Base-by-base conservation (phyloP, 164 flowering plant species). In the Buxus sempervirens region DNA sequence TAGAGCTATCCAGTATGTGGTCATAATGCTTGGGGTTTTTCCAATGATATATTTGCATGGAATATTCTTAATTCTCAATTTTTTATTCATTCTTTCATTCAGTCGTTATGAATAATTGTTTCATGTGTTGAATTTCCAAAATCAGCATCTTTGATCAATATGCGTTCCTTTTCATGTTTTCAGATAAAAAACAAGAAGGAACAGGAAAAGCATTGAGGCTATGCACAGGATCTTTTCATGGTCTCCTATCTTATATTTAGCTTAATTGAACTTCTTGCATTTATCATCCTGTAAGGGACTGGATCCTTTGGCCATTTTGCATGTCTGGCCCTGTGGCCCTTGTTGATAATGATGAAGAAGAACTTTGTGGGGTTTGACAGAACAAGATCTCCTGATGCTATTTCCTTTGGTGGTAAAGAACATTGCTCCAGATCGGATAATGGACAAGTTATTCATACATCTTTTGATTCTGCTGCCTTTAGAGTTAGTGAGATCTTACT, bases 281-380 rank as follows among this genome's bases (percentile, higher is more conserved):
- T 68, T 63, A 23, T 72, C 58, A 51, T 42, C 51, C 63, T 48
- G 38, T 63, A 66, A 75, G 77, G 68, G 76, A 45, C 63, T 75
- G 81, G 66, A 74, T 51, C 59, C 64, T 75, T 72, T 63, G 59
- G 72, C 61, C 78, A 83, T 82, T 90, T 75, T 90, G 97, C 98
- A 95, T 95, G 99, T 95, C 99, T 88, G 90, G 81, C 79, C 81
- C 80, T 54, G 91, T 74, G 90, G 93, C 80, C 79, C 77, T 75
- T 70, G 85, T 45, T 69, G 82, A 68, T 69, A 77, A 79, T 59
- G 82, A 66, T 70, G 81, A 74, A 70, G 76, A 78, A 75, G 74
- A 76, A 71, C 76, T 73, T 60, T 72, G 83, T 74, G 67, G 53
- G 75, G 76, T 32, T 85, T 53, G 87, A 82, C 42, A 83, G 94